Evolutionary conservation across 306 rosid genomes (phyloP).

Genomic region (Sesbania bispinosa): DNA sequence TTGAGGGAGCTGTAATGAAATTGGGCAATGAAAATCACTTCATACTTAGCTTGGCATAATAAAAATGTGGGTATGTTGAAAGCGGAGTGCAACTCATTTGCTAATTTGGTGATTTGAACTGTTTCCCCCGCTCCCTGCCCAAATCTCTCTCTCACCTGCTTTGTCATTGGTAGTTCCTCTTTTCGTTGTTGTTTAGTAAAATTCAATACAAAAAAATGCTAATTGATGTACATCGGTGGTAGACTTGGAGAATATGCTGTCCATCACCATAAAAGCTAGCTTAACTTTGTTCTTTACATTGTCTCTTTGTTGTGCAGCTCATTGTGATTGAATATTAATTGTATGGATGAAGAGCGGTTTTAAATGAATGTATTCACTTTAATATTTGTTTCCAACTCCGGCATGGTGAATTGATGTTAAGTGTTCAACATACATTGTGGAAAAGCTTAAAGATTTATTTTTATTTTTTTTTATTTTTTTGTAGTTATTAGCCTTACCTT

Average conservation of each 20-base stretch:
- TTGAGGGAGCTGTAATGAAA: not conserved
- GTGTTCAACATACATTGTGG: too few species aligned
- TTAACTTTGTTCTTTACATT: conserved; percentile 2
- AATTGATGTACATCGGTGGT: not conserved
- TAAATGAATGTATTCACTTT: not conserved
- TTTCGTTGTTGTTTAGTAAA: not conserved
- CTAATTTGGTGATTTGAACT: not conserved
- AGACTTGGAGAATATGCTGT: not conserved
- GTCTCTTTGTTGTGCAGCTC: conserved; percentile 15
- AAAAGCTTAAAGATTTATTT: too few species aligned
- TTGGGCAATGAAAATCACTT: not conserved
- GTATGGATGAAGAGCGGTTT: conserved; percentile 8
- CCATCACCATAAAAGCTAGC: conserved; percentile 1
- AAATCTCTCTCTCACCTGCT: not conserved
- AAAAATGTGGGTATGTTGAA: not conserved
- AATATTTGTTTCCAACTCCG: not conserved
- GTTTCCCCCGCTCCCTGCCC: not conserved
- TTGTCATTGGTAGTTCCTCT: not conserved
- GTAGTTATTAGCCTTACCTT: conserved; percentile 21
- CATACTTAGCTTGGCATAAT: not conserved
- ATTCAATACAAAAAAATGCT: not conserved
- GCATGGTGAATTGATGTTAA: too few species aligned
- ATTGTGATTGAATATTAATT: not conserved
- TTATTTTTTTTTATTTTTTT: too few species aligned
- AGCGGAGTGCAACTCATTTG: not conserved